Conservation (phyloP, 2,329 filamentous ascomycete species). For the Phyllosticta ampelicida region DNA sequence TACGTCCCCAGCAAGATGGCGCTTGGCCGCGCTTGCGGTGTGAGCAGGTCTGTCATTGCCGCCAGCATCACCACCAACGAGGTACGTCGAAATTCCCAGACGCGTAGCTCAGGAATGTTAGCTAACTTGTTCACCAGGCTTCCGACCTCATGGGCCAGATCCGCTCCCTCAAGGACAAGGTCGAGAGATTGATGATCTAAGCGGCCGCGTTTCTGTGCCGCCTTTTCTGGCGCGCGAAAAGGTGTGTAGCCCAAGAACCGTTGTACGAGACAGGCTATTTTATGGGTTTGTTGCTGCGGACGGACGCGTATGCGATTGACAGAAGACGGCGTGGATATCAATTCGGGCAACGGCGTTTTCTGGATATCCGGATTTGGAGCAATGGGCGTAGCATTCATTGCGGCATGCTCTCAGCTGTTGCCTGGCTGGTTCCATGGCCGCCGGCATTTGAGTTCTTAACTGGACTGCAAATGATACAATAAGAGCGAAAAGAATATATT, state of each 20-base stretch:
- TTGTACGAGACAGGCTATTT: background rate
- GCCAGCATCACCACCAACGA: slow-evolving; percentile 66
- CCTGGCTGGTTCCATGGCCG: background rate
- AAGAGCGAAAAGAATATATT: too few relatives aligned
- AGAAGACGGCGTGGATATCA: background rate
- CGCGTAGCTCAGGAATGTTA: background rate
- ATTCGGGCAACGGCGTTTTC: background rate
- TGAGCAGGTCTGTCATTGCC: slow-evolving; percentile 77
- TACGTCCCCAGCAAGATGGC: slow-evolving; percentile 75
- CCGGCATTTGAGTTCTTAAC: slow-evolving; percentile 5
- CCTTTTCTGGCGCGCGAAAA: background rate
- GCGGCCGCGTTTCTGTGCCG: background rate
- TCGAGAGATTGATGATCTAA: slow-evolving; percentile 88
- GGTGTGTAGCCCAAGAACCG: background rate
- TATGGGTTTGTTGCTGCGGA: background rate
- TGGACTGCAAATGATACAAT: background rate
- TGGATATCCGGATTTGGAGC: background rate
- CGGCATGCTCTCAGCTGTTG: background rate
- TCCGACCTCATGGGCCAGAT: slow-evolving; percentile 78
- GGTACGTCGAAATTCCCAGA: slow-evolving; percentile 13
- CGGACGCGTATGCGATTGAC: background rate
- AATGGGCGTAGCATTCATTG: background rate
- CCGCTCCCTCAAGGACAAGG: slow-evolving; percentile 81
- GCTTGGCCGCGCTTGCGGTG: slow-evolving; percentile 81
- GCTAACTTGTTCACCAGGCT: slow-evolving; percentile 2